Evolutionary conservation across 169 alveolate species (phyloP).

Genomic region (Plasmodium ovale): DNA sequence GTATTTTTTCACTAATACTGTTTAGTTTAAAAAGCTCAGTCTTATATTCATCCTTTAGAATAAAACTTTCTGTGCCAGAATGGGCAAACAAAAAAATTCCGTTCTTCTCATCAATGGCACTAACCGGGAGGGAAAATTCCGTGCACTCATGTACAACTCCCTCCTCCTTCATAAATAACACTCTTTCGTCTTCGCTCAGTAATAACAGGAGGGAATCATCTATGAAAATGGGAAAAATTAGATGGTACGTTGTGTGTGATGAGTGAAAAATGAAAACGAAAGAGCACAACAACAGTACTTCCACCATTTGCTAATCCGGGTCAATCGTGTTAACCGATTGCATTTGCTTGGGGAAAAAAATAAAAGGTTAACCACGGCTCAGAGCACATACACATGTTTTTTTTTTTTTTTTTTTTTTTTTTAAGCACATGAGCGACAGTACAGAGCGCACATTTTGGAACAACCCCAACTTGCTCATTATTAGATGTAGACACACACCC

Average conservation of each 20-base stretch:
- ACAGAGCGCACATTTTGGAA: too few species aligned
- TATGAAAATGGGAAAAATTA: neutral
- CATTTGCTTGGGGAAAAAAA: too few species aligned
- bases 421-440: too few species aligned
- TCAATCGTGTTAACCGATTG: too few species aligned
- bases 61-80: constrained; percentile 44
- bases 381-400: too few species aligned
- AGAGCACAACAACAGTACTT: too few species aligned
- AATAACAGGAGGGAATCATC: constrained; percentile 17
- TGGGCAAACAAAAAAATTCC: constrained; percentile 40
- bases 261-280: neutral
- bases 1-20: constrained; percentile 29
- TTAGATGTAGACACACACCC: too few species aligned
- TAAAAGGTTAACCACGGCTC: too few species aligned
- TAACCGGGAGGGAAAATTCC: constrained; percentile 12
- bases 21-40: constrained; percentile 17
- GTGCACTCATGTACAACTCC: constrained; percentile 27
- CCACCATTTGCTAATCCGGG: too few species aligned
- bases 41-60: constrained; percentile 34
- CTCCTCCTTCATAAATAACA: constrained; percentile 16
- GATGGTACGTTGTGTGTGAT: too few species aligned
- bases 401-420: too few species aligned
- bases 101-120: constrained; percentile 60
- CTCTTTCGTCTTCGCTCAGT: constrained; percentile 26
- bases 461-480: too few species aligned